Conservation (phyloP, 495 filamentous ascomycete genomes). For the Aspergillus biplanus region DNA sequence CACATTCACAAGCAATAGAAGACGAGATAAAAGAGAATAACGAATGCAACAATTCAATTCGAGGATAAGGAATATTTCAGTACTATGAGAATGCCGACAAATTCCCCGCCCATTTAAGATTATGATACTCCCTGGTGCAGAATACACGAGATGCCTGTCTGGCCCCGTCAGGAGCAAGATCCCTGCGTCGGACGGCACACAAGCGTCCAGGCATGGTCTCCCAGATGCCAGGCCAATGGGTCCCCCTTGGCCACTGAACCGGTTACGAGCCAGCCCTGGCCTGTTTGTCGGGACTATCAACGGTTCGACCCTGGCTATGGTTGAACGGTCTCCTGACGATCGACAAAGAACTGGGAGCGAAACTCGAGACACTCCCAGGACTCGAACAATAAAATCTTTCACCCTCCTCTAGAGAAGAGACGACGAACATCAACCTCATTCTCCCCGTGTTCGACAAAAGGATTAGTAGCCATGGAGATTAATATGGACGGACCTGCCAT, state of each 20-base stretch:
- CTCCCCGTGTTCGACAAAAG: no score
- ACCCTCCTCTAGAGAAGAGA: background rate
- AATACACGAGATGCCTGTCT: background rate
- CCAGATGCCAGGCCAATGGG: no score
- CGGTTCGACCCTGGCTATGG: background rate
- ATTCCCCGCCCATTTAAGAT: background rate
- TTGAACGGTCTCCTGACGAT: background rate
- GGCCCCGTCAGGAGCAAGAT: background rate
- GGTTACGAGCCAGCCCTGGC: background rate
- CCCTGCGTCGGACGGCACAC: background rate
- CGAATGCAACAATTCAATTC: background rate
- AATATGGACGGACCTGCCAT: slow-evolving; percentile 20
- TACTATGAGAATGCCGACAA: background rate
- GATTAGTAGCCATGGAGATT: slow-evolving; percentile 16
- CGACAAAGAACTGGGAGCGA: background rate
- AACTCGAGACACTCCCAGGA: background rate
- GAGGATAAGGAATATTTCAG: slow-evolving; percentile 1
- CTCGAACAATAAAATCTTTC: background rate
- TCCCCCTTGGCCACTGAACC: no score
- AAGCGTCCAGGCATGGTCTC: background rate
- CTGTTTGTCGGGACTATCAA: background rate
- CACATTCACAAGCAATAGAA: no score
- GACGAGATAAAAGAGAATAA: no score
- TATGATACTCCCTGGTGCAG: background rate
- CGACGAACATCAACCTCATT: no score